Percentiles rank a stretch among this genome's conserved stretches.
Evolutionary conservation across 1,284 basidiomycete species (phyloP).

Genomic region (Cerrena zonata): DNA sequence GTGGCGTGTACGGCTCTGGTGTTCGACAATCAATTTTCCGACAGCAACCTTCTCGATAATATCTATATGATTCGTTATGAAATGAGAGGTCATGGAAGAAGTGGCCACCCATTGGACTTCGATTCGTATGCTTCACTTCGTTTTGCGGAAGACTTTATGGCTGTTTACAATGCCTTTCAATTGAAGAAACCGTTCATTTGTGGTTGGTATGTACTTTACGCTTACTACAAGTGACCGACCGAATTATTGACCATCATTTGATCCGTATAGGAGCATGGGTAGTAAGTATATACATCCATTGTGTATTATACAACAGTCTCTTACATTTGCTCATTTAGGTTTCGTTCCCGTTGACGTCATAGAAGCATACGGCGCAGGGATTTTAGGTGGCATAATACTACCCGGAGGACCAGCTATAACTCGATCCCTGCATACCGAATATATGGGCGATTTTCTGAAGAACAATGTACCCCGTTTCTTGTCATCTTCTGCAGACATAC

Average conservation of each 20-base stretch:
- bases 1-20: constrained; percentile 31
- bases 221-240: neutral
- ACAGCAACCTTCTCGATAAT: constrained; percentile 25
- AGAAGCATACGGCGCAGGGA: constrained; percentile 28
- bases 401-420: constrained; percentile 25
- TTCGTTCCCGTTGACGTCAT: constrained; percentile 34
- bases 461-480: constrained; percentile 24
- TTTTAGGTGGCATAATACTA: constrained; percentile 34
- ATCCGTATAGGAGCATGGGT: constrained; percentile 32
- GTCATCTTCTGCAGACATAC: constrained; percentile 23
- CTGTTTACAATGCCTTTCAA: constrained; percentile 28
- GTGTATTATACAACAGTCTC: neutral
- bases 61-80: constrained; percentile 34
- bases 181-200: constrained; percentile 31
- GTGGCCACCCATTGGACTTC: constrained; percentile 21
- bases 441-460: constrained; percentile 29
- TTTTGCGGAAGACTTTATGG: constrained; percentile 33
- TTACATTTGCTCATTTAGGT: constrained; percentile 15
- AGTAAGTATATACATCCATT: constrained; percentile 18
- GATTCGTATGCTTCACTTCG: constrained; percentile 25
- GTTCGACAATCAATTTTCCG: constrained; percentile 35
- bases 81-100: constrained; percentile 29
- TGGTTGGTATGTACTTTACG: constrained; percentile 30
- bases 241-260: neutral
- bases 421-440: constrained; percentile 16